Conservation (phyloP, 495 filamentous ascomycete genomes). For the Tetracladium marchalianum region DNA sequence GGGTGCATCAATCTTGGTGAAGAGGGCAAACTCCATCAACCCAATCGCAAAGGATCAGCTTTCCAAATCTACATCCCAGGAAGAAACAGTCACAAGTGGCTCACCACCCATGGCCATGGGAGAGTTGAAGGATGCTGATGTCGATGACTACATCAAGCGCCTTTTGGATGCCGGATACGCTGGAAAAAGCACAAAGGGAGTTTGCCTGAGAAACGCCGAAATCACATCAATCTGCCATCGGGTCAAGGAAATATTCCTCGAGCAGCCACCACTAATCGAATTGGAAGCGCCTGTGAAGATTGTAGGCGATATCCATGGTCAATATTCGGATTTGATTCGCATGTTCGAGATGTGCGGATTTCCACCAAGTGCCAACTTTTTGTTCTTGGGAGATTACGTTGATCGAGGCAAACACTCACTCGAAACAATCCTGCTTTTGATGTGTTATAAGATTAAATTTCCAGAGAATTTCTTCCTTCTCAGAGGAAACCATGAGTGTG, state of each 20-base stretch:
- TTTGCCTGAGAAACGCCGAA: conserved; percentile 95
- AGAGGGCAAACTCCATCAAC: conserved; percentile 53
- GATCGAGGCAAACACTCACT: conserved; percentile 95
- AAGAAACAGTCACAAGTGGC: conserved; percentile 19
- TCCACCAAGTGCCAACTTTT: conserved; percentile 84
- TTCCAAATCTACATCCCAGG: conserved; percentile 19
- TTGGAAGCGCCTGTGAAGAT: conserved; percentile 97
- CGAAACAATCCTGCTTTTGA: conserved; percentile 88
- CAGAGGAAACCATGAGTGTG: conserved; percentile 95
- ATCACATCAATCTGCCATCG: conserved; percentile 86
- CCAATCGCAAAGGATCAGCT: conserved; percentile 28
- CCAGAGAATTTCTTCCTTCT: conserved; percentile 98
- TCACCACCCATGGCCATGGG: conserved; percentile 50
- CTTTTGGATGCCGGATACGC: conserved; percentile 92
- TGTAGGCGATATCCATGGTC: conserved; percentile 95
- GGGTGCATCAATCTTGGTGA: conserved; percentile 73
- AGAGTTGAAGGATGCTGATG: conserved; percentile 79
- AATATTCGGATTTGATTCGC: conserved; percentile 93
- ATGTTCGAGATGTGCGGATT: conserved; percentile 99
- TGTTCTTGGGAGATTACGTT: conserved; percentile 97
- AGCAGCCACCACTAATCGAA: conserved; percentile 86
- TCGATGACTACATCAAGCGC: conserved; percentile 95
- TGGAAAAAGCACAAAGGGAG: conserved; percentile 92
- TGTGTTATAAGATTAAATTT: conserved; percentile 98
- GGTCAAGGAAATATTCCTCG: conserved; percentile 79